phyloP scores from a whole-genome alignment of 2,329 filamentous ascomycete species.

The Knufia petricola region DNA sequence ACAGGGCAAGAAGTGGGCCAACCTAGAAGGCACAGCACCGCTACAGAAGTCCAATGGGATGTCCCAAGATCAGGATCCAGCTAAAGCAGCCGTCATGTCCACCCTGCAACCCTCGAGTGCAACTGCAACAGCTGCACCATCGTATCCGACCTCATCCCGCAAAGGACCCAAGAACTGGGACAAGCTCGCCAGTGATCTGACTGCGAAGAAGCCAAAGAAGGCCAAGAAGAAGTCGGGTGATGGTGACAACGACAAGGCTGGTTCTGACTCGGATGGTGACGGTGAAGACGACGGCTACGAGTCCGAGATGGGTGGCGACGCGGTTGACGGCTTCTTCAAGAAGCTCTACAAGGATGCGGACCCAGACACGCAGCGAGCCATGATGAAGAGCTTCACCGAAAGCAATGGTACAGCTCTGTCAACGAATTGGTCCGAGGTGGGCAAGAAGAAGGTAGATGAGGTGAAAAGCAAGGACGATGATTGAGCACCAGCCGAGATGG shows the following conservation, averaged over 20 bases:
- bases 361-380: conserved; percentile 74
- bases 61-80: conserved; percentile 11
- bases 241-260: conserved; percentile 21
- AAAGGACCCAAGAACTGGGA: conserved; percentile 89
- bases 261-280: conserved; percentile 30
- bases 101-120: conserved; percentile 13
- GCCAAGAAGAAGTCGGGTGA: conserved; percentile 23
- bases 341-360: conserved; percentile 68
- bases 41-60: conserved; percentile 21
- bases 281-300: conserved; percentile 44
- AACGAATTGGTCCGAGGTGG: conserved; percentile 83
- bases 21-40: conserved; percentile 41
- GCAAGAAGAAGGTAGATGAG: conserved; percentile 55
- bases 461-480: conserved; percentile 17
- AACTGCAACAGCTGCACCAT: conserved; percentile 16
- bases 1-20: conserved; percentile 58
- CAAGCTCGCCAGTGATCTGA: conserved; percentile 51
- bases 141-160: conserved; percentile 79
- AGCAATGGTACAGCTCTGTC: conserved; percentile 88
- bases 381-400: conserved; percentile 96
- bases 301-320: conserved; percentile 47
- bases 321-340: conserved; percentile 80
- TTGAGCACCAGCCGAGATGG: neutral
- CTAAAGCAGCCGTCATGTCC: conserved; percentile 20
- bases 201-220: conserved; percentile 30